Evolutionary conservation across 805 yeast genomes (phyloP).

Genomic region (Saturnispora hagleri): DNA sequence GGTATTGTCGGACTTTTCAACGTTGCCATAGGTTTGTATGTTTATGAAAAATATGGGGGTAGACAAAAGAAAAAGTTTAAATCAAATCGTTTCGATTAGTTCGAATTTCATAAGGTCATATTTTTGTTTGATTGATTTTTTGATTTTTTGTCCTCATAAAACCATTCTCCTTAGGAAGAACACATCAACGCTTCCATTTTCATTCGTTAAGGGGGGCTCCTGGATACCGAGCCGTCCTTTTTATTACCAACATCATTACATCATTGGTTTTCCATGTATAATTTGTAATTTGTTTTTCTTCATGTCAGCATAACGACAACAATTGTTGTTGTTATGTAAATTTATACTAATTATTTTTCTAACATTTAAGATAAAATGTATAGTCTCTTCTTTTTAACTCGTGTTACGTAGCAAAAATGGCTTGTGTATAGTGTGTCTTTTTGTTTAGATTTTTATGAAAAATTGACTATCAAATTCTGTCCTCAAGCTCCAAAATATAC

Average conservation of each 20-base stretch:
- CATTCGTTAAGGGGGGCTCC: neutral
- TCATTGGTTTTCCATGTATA: neutral
- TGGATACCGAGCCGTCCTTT: neutral
- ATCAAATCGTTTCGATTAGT: constrained; percentile 9
- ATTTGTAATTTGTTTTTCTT: neutral
- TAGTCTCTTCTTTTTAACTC: no score
- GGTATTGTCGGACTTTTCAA: constrained; percentile 44
- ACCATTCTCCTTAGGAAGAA: neutral
- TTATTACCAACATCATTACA: neutral
- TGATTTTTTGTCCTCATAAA: neutral
- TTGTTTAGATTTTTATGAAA: no score
- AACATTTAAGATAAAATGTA: neutral
- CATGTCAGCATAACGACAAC: neutral
- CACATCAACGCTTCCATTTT: neutral
- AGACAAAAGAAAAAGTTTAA: constrained; percentile 15
- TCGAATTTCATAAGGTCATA: neutral
- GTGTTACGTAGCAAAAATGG: no score
- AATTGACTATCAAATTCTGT: no score
- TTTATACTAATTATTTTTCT: no score
- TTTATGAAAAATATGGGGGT: constrained; percentile 52
- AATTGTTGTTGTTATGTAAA: neutral
- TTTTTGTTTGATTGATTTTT: neutral
- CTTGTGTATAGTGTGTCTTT: no score
- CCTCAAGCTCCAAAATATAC: no score
- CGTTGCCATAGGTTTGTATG: constrained; percentile 47